These are phyloP conservation scores for Colletotrichum sp. DNA, from an alignment of 2,329 filamentous ascomycete genomes.

Conservation along the genomic window DNA sequence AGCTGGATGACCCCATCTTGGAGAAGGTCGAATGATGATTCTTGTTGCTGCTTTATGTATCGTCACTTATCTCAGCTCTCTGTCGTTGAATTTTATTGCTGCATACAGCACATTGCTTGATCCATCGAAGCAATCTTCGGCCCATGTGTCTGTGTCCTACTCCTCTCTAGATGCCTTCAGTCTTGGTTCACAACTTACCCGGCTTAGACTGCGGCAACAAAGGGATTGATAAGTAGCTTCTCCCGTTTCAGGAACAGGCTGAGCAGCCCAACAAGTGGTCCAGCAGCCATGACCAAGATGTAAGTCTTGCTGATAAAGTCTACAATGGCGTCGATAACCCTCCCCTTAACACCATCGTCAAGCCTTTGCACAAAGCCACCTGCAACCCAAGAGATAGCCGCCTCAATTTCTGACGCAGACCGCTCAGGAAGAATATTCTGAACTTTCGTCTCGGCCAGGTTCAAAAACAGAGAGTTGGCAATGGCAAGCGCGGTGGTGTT, in stretches of 20 bases:
- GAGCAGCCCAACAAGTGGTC: constrained; percentile 30
- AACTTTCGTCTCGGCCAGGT: background rate
- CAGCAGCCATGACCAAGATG: constrained; percentile 34
- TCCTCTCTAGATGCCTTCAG: too few relatives aligned
- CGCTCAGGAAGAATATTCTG: background rate
- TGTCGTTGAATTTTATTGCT: too few relatives aligned
- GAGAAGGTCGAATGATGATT: too few relatives aligned
- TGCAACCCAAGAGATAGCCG: background rate
- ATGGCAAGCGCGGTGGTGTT: background rate
- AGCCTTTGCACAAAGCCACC: background rate
- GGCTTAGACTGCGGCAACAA: too few relatives aligned
- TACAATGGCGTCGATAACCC: background rate
- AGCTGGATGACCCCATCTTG: constrained; percentile 11
- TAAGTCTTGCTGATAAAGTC: constrained; percentile 22
- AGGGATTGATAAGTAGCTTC: constrained; percentile 29
- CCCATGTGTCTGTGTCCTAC: too few relatives aligned
- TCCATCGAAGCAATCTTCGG: too few relatives aligned
- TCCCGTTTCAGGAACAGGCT: constrained; percentile 38
- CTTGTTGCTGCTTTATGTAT: too few relatives aligned
- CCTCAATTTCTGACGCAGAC: background rate
- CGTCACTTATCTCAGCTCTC: too few relatives aligned
- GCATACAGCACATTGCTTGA: too few relatives aligned
- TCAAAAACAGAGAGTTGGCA: background rate
- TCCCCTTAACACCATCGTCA: background rate
- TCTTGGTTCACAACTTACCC: too few relatives aligned